A percentile compares a stretch with the other conserved stretches of the same genome.
phyloP scores from a whole-genome alignment of 768 basidiomycete genomes.

The Russula compacta region DNA sequence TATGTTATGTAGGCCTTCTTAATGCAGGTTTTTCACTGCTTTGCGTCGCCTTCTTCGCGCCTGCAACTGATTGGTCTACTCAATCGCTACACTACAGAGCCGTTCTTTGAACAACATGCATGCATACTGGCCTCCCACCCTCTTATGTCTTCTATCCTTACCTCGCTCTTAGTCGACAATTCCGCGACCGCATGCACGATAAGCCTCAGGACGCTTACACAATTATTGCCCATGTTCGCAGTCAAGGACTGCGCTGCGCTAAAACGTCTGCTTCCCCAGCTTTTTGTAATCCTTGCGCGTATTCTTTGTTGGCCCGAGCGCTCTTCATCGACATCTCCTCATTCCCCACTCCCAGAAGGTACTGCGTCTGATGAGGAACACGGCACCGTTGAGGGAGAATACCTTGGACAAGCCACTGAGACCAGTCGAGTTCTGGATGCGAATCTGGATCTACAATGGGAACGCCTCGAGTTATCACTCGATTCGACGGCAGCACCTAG shows the following conservation, averaged over 20 bases:
- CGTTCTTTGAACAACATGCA: constrained; percentile 41
- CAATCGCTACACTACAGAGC: constrained; percentile 48
- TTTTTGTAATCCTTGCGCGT: constrained; percentile 60
- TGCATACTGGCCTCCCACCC: constrained; percentile 48
- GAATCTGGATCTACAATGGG: constrained; percentile 57
- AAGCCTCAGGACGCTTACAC: constrained; percentile 54
- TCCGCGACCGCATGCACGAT: constrained; percentile 64
- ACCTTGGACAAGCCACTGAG: neutral
- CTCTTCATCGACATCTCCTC: constrained; percentile 24
- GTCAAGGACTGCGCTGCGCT: constrained; percentile 49
- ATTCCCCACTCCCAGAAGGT: constrained; percentile 13
- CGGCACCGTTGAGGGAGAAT: constrained; percentile 7
- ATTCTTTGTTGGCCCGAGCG: constrained; percentile 68
- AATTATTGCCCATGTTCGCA: constrained; percentile 67
- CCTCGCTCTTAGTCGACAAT: constrained; percentile 63
- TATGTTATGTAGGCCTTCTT: constrained; percentile 49
- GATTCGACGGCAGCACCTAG: constrained; percentile 41
- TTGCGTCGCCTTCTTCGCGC: constrained; percentile 48
- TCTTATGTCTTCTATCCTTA: constrained; percentile 53
- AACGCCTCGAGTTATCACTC: constrained; percentile 54
- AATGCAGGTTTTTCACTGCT: constrained; percentile 56
- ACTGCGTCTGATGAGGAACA: neutral
- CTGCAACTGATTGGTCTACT: constrained; percentile 64
- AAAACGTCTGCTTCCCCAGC: constrained; percentile 49
- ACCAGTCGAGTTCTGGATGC: constrained; percentile 23